Conservation (phyloP, 2,329 filamentous ascomycete genomes). For the Cercospora nicotianae region DNA sequence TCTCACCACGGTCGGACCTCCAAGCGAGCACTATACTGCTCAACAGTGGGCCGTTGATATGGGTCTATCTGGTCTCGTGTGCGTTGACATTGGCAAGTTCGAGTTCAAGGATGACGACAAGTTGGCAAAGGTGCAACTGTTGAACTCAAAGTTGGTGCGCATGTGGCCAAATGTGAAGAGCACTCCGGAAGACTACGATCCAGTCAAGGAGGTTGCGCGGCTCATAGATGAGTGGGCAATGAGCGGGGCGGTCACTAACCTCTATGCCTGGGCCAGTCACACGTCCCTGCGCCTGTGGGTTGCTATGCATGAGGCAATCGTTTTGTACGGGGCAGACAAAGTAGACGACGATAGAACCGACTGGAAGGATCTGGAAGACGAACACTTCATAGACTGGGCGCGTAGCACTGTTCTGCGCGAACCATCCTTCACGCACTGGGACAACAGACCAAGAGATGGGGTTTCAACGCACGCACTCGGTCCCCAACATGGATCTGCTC, state of each 20-base stretch:
- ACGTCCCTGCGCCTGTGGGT: conserved; percentile 15
- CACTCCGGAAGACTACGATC: conserved; percentile 10
- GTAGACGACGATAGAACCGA: neutral
- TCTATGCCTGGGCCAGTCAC: conserved; percentile 7
- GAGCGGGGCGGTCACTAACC: neutral
- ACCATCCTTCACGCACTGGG: neutral
- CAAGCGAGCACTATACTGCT: neutral
- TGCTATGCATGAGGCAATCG: neutral
- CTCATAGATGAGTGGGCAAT: neutral
- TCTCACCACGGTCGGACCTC: neutral
- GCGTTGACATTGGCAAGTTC: conserved; percentile 11
- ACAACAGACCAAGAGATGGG: conserved; percentile 40
- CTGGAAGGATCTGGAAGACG: neutral
- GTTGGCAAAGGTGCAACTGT: conserved; percentile 2
- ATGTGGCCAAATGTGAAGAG: conserved; percentile 18
- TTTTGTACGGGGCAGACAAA: neutral
- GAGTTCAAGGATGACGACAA: neutral
- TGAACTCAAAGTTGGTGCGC: conserved; percentile 10
- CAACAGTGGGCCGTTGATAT: neutral
- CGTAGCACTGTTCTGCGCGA: neutral
- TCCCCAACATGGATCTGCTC: neutral
- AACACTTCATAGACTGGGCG: neutral
- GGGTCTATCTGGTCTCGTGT: neutral
- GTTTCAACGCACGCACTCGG: neutral
- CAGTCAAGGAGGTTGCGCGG: neutral